Base-by-base conservation (phyloP, 768 basidiomycete genomes). In the Suillus subluteus region DNA sequence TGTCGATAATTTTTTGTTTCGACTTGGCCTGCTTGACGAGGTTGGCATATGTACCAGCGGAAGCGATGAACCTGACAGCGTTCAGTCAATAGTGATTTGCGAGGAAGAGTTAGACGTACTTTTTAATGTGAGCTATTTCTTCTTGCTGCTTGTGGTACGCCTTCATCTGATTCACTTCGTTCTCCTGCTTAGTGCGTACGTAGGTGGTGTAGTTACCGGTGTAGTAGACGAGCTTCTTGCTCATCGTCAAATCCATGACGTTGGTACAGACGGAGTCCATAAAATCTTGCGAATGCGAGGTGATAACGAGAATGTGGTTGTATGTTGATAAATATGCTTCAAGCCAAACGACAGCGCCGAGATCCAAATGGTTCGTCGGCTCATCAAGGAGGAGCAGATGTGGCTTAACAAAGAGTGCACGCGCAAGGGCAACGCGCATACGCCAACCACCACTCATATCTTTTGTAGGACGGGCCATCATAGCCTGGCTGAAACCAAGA, bases 111-210 rank as follows among this genome's bases (percentile, higher is more conserved):
- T 11, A 64, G 18, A 78, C 86, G 64, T 74, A 96, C 96, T 97
- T 95, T 82, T 98, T 99, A 81, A 99, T 98, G 80, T 99, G 97
- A 30, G 88, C 87, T 72, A 98, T 99, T 81, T 99, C 97, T 58
- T 99, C 97, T 78, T 99, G 97, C 77, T 99, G 97, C 81, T 99
- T 99, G 73, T 89, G 75, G 80, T 98, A 99, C 62, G 97, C 98
- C 85, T 99, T 99, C 96, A 98, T 98, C 83, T 98, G 96, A 79
- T 99, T 99, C 75, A 96, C 91, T 83, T 99, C 97, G 83, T 99
- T 99, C 86, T 99, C 97, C 72, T 82, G 73, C 85, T 92, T 96
- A 66, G 97, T 99, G 76, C 95, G 90, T 71, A 98, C 96, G 81
- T 95, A 98, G n/a, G 93, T 95, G 59, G 95, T 85, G 82, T 98